Conservation (phyloP, 2,329 filamentous ascomycete genomes). For the Paecilomyces dactylethromorphus region DNA sequence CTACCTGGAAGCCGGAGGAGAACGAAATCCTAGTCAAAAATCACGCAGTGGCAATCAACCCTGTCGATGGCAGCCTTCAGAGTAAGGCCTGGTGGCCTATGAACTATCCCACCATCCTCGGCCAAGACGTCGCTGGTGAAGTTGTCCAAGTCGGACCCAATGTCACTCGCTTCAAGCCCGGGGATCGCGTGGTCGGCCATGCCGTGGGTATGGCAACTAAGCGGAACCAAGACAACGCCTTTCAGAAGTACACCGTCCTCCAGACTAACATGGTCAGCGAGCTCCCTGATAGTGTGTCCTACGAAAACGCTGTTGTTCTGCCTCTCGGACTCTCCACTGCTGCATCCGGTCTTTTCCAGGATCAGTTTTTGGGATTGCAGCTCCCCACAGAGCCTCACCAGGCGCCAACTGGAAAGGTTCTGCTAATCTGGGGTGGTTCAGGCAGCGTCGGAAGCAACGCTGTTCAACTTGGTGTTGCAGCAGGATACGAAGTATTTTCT, state of each 20-base stretch:
- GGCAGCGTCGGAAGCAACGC: conserved; percentile 40
- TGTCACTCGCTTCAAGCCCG: conserved; percentile 37
- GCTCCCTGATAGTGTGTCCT: not conserved
- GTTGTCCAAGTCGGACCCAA: conserved; percentile 38
- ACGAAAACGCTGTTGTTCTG: not conserved
- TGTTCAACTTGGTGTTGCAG: conserved; percentile 37
- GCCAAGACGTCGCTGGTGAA: conserved; percentile 38
- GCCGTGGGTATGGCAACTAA: not conserved
- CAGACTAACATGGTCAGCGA: not conserved
- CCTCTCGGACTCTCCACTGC: not conserved
- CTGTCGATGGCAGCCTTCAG: conserved; percentile 5
- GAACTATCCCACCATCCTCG: conserved; percentile 27
- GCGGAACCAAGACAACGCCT: not conserved
- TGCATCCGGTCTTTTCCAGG: conserved; percentile 1
- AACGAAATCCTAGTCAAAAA: conserved; percentile 6
- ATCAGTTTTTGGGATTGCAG: not conserved
- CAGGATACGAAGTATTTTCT: conserved; percentile 35
- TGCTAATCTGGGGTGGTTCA: conserved; percentile 49
- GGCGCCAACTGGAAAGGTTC: not conserved
- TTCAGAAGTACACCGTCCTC: not conserved
- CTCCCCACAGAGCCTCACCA: not conserved
- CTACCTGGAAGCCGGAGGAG: not conserved
- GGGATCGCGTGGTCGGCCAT: conserved; percentile 34
- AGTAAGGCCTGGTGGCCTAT: not conserved
- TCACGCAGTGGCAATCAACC: conserved; percentile 13